Conservation (phyloP, 1,284 basidiomycete genomes). For the Cutaneotrichosporon curvatum region DNA sequence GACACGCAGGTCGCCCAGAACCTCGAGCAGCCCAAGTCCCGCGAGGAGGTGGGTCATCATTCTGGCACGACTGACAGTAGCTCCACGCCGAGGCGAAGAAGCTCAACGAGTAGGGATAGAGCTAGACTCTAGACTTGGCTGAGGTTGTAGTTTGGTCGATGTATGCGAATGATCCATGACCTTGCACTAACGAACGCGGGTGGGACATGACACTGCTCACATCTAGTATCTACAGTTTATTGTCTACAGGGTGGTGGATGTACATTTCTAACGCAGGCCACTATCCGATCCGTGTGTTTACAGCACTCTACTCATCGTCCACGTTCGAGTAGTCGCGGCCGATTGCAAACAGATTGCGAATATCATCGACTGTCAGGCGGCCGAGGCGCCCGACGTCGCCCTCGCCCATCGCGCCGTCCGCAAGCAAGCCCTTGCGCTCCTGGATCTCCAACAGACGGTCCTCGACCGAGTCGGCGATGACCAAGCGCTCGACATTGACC, state of each 20-base stretch:
- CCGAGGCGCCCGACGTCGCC: slow-evolving; percentile 25
- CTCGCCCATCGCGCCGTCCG: slow-evolving; percentile 47
- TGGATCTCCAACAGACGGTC: slow-evolving; percentile 22
- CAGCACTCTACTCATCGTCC: background rate
- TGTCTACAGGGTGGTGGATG: background rate
- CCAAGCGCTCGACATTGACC: slow-evolving; percentile 74
- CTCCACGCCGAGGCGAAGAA: slow-evolving; percentile 13
- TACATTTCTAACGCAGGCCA: too few species aligned
- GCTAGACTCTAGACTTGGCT: background rate
- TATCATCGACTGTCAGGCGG: slow-evolving; percentile 11
- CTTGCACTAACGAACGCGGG: too few species aligned
- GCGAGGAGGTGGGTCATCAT: slow-evolving; percentile 45
- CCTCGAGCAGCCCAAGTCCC: slow-evolving; percentile 44
- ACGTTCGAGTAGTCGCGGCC: background rate
- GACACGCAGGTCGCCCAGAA: slow-evolving; percentile 29
- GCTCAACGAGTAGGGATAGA: slow-evolving; percentile 16
- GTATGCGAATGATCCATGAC: background rate
- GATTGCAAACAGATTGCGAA: slow-evolving; percentile 16
- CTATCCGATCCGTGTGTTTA: background rate
- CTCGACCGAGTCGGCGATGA: slow-evolving; percentile 48
- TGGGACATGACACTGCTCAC: too few species aligned
- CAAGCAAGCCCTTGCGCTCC: slow-evolving; percentile 37
- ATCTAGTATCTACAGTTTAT: too few species aligned
- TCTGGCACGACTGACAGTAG: slow-evolving; percentile 3
- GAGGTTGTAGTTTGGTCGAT: background rate